Percentiles rank a stretch among this genome's conserved stretches.
phyloP scores from a whole-genome alignment of 192 early-diverging fungal genomes.

The Rhizoclosmatium globosum region DNA sequence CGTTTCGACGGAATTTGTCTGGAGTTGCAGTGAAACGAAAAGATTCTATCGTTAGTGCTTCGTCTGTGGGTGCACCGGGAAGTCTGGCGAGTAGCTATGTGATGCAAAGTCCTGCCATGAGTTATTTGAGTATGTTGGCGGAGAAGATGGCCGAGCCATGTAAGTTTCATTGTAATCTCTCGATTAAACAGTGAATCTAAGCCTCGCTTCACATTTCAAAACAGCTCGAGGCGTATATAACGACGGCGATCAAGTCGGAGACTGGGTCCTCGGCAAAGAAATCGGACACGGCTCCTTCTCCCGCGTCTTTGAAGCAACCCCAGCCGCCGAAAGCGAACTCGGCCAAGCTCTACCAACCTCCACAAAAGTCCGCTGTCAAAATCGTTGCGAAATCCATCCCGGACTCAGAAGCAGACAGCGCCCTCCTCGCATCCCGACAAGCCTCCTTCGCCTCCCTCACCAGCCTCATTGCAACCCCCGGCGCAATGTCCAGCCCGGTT shows the following conservation, averaged over 20 bases:
- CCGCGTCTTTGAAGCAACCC: slow-evolving; percentile 73
- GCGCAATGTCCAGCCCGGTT: not conserved
- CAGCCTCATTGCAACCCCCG: not conserved
- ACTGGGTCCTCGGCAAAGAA: slow-evolving; percentile 71
- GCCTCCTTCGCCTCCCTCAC: not conserved
- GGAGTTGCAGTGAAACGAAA: slow-evolving; percentile 21
- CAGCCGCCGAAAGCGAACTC: slow-evolving; percentile 50
- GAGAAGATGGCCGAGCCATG: slow-evolving; percentile 23
- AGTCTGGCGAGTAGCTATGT: slow-evolving; percentile 2
- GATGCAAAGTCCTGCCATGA: slow-evolving; percentile 27
- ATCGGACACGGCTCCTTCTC: slow-evolving; percentile 84
- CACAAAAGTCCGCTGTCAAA: slow-evolving; percentile 72
- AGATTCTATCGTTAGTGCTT: not conserved
- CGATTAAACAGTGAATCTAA: not conserved
- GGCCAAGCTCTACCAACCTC: slow-evolving; percentile 12
- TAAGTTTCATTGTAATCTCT: slow-evolving; percentile 7
- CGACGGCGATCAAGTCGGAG: slow-evolving; percentile 78
- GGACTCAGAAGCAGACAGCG: not conserved
- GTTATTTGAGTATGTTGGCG: slow-evolving; percentile 33
- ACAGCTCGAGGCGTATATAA: slow-evolving; percentile 52
- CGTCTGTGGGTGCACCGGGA: not conserved
- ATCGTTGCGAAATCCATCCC: slow-evolving; percentile 62
- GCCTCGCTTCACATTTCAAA: not conserved
- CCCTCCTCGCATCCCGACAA: not conserved
- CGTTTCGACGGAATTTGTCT: slow-evolving; percentile 17